phyloP scores from a whole-genome alignment of 441 rosid species.

The Erysimum cheiri region DNA sequence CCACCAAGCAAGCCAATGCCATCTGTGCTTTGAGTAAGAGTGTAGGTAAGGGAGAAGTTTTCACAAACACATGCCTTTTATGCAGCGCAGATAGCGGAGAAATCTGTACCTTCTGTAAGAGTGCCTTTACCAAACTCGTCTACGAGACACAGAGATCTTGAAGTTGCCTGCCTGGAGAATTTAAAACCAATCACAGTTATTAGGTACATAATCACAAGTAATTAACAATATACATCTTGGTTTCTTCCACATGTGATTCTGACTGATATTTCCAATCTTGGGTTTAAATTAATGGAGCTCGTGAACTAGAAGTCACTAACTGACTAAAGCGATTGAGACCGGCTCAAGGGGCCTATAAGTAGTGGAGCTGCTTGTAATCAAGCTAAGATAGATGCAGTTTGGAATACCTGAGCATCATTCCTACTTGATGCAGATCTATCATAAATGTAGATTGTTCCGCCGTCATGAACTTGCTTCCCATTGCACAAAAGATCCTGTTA shows the following conservation, averaged over 20 bases:
- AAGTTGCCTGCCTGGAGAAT: conserved; percentile 86
- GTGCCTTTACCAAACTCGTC: conserved; percentile 99
- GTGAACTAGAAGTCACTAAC: conserved; percentile 30
- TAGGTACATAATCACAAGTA: conserved; percentile 26
- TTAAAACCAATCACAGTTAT: conserved; percentile 35
- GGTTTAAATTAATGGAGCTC: conserved; percentile 18
- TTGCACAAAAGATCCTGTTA: conserved; percentile 91
- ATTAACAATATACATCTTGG: conserved; percentile 11
- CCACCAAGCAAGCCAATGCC: conserved; percentile 99
- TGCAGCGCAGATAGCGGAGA: conserved; percentile 5
- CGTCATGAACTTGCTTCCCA: conserved; percentile 92
- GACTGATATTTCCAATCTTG: conserved; percentile 25
- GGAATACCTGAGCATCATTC: conserved; percentile 90
- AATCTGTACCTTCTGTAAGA: conserved; percentile 79
- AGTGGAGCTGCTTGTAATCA: conserved; percentile 34
- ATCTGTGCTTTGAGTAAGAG: conserved; percentile 56
- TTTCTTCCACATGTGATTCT: conserved; percentile 22
- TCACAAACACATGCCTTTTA: conserved; percentile 12
- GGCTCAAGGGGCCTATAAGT: conserved; percentile 4
- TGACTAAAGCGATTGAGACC: conserved; percentile 17
- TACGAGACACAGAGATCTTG: conserved; percentile 85
- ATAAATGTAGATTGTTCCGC: conserved; percentile 95
- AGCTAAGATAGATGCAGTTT: conserved; percentile 28
- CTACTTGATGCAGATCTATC: conserved; percentile 99
- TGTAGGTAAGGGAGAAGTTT: conserved; percentile 31